Evolutionary conservation across 164 flowering plant genomes (phyloP).

Genomic region (Euptelea pleiosperma): DNA sequence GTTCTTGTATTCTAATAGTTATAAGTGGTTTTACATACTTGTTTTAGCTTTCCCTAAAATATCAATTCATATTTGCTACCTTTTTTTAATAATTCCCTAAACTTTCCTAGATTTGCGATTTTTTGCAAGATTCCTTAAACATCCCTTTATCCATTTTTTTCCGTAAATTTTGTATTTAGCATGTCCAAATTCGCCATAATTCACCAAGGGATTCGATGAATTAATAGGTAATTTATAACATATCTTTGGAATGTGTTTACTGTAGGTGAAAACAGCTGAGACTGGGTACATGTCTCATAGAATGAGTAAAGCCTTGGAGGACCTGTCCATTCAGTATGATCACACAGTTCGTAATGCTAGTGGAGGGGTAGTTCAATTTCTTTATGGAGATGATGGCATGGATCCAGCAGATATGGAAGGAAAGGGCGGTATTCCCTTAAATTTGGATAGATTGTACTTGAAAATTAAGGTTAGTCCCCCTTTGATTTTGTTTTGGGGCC

Average conservation of each 20-base stretch:
- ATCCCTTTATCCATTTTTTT: too few species aligned
- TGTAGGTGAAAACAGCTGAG: constrained; percentile 98
- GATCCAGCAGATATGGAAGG: constrained; percentile 96
- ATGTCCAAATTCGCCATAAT: not conserved
- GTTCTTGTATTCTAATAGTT: too few species aligned
- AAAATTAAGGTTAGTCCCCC: constrained; percentile 61
- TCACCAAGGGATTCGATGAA: too few species aligned
- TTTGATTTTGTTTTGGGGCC: not conserved
- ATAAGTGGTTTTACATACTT: too few species aligned
- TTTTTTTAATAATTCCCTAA: too few species aligned
- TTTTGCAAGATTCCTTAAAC: too few species aligned
- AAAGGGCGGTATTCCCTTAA: constrained; percentile 61
- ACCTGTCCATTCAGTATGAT: constrained; percentile 76
- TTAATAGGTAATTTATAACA: not conserved
- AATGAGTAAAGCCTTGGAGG: constrained; percentile 89
- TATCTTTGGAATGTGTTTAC: not conserved
- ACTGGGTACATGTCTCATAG: constrained; percentile 98
- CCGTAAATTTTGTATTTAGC: too few species aligned
- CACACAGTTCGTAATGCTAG: constrained; percentile 77
- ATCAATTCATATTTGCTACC: too few species aligned
- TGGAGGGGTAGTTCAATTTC: constrained; percentile 74
- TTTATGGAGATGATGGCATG: constrained; percentile 98
- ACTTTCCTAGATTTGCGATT: too few species aligned
- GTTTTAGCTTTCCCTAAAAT: too few species aligned
- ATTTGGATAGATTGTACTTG: constrained; percentile 66